Evolutionary conservation across 495 filamentous ascomycete species (phyloP), one percentile per base, ranked within the genome.

Genomic region (Tuber magnatum): DNA sequence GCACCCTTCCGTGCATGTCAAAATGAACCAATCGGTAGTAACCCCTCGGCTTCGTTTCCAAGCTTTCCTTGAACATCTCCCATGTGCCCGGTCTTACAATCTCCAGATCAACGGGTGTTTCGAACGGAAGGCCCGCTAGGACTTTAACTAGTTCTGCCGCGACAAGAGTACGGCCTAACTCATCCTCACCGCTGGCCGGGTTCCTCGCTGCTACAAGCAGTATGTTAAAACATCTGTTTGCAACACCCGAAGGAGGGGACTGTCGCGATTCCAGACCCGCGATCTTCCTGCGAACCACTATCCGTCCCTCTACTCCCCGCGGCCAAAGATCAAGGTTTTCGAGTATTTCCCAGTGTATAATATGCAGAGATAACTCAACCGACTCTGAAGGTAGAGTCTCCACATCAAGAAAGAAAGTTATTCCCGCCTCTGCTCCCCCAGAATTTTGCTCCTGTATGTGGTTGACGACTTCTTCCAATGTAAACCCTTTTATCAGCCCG

Each of bases 31-130:
- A 69, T 24, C 77, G 77, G 56, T 74, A 79, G 22, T 74, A 79
- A 22, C 72, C 77, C 24, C 68, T 78, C 3, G 61, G 71, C 35
- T 48, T 68, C 28, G 7, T 43, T 12, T 70, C 44, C 43, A 78
- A 68, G 14, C 78, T 71, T 16, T n/a, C 35, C 38, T 76, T 69
- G 41, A 79, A 43, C 40, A 68, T 48, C 48, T 61, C 74, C 77
- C 77, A 79, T 43, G 75, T 79, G 1, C 77, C 77, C 16, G 77
- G 77, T 38, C 77, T 72, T 43, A 79, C 77, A 1, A 79, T 78
- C 42, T 78, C 77, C 0, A 79, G 69, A n/a, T 79, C 70, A 73
- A 79, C 76, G 38, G 65, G 71, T 16, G 71, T 51, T n/a, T 43
- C 32, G 8, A 3, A 28, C 22, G 77, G 51, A n/a, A 79, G 72